These are phyloP conservation scores for Tribonema minus DNA, from an alignment of 108 stramenopile species.

Conservation along the genomic window DNA sequence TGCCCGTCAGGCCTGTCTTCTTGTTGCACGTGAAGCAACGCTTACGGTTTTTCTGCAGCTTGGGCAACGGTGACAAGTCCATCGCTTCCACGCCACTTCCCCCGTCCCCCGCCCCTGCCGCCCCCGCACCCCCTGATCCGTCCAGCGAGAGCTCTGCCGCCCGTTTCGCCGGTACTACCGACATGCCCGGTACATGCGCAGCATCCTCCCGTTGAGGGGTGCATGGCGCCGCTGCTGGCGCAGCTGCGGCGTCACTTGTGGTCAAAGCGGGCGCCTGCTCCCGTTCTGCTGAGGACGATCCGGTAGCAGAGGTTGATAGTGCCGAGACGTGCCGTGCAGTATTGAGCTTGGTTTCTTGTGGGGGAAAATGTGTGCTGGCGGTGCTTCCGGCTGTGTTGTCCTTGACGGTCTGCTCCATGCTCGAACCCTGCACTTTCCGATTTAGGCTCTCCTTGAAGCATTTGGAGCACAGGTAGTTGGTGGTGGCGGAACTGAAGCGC, in stretches of 20 bases:
- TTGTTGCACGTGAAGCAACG: slow-evolving; percentile 46
- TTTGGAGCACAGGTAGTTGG: slow-evolving; percentile 31
- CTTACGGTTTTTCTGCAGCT: slow-evolving; percentile 42
- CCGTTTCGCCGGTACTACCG: neutral
- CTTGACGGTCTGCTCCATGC: neutral
- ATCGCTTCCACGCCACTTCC: neutral
- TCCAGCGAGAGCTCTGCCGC: neutral
- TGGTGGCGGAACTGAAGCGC: slow-evolving; percentile 12
- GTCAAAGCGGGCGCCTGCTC: neutral
- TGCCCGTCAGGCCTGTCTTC: slow-evolving; percentile 44
- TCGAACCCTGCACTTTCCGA: neutral
- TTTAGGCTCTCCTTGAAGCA: slow-evolving; percentile 32
- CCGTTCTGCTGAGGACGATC: neutral
- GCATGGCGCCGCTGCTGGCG: neutral
- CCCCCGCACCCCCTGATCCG: neutral
- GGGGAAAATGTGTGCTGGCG: too few relatives aligned
- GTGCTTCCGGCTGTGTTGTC: neutral
- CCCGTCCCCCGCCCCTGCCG: neutral
- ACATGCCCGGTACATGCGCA: neutral
- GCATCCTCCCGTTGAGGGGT: neutral
- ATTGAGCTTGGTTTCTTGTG: neutral
- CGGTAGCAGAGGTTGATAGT: neutral
- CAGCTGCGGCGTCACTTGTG: neutral
- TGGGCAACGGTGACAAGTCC: neutral
- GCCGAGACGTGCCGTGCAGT: too few relatives aligned